phyloP scores from a whole-genome alignment of 371 early-diverging fungal genomes.

The Mucor irregularis region DNA sequence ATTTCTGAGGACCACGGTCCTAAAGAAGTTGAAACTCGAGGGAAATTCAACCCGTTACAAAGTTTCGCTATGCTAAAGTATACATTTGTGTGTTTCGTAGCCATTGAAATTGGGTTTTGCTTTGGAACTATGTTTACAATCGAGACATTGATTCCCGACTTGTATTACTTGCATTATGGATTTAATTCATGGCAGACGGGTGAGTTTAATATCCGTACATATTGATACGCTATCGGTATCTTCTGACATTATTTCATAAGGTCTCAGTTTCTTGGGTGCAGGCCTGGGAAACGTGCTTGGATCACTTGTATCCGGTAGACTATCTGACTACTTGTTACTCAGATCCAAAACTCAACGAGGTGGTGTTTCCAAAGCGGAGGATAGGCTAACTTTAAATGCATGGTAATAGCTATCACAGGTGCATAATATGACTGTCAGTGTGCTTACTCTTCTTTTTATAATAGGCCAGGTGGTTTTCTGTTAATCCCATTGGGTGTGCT shows the following conservation, averaged over 20 bases:
- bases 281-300: slow-evolving; percentile 47
- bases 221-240: too few species aligned
- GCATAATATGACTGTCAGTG: too few species aligned
- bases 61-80: slow-evolving; percentile 13
- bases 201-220: neutral
- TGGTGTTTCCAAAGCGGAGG: slow-evolving; percentile 33
- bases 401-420: slow-evolving; percentile 36
- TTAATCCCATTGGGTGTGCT: slow-evolving; percentile 55
- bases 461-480: slow-evolving; percentile 53
- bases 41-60: slow-evolving; percentile 26
- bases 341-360: slow-evolving; percentile 29
- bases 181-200: slow-evolving; percentile 52
- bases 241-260: too few species aligned
- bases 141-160: slow-evolving; percentile 44
- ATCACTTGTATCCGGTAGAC: slow-evolving; percentile 30
- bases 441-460: neutral
- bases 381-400: slow-evolving; percentile 41
- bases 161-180: slow-evolving; percentile 32
- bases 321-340: slow-evolving; percentile 39
- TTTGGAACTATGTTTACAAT: slow-evolving; percentile 44
- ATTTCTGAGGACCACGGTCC: too few species aligned
- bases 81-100: slow-evolving; percentile 9
- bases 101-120: slow-evolving; percentile 19
- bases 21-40: too few species aligned
- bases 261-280: slow-evolving; percentile 43